Evolutionary conservation across 352 stramenopile genomes (phyloP).

Genomic region (Globisporangium solare): DNA sequence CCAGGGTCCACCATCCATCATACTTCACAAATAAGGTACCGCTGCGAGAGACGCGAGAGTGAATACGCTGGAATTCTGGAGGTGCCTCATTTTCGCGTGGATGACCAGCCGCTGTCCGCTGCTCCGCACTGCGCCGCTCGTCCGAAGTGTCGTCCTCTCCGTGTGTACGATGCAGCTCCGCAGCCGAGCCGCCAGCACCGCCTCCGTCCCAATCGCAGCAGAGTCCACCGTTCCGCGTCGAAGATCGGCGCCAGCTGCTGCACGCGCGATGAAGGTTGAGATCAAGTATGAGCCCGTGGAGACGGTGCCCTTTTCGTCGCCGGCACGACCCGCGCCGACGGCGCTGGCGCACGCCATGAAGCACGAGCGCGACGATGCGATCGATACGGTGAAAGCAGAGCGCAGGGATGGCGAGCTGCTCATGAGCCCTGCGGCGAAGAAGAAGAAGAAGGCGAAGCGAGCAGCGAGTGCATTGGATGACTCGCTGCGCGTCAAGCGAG

Average conservation of each 20-base stretch:
- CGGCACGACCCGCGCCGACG: too few species aligned
- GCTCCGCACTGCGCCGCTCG: too few species aligned
- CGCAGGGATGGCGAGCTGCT: not conserved
- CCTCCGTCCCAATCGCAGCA: too few species aligned
- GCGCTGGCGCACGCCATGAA: not conserved
- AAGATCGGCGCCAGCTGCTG: not conserved
- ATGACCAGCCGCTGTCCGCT: not conserved
- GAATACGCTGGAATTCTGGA: not conserved
- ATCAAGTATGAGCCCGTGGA: not conserved
- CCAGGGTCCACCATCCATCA: too few species aligned
- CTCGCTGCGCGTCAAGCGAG: slow-evolving; percentile 4
- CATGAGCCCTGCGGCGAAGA: slow-evolving; percentile 9
- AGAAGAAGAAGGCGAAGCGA: slow-evolving; percentile 26
- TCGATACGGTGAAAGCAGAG: slow-evolving; percentile 3
- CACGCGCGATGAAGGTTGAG: not conserved
- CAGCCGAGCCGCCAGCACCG: too few species aligned
- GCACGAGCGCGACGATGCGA: slow-evolving; percentile 21
- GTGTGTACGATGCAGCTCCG: too few species aligned
- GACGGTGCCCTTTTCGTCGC: not conserved
- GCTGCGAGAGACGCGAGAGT: too few species aligned
- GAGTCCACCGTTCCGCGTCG: too few species aligned
- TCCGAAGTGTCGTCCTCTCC: too few species aligned
- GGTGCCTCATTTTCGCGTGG: not conserved
- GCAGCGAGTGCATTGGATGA: slow-evolving; percentile 15
- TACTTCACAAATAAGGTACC: too few species aligned